phyloP scores from a whole-genome alignment of 2,329 filamentous ascomycete species.

The Endoconidiophora polonica region DNA sequence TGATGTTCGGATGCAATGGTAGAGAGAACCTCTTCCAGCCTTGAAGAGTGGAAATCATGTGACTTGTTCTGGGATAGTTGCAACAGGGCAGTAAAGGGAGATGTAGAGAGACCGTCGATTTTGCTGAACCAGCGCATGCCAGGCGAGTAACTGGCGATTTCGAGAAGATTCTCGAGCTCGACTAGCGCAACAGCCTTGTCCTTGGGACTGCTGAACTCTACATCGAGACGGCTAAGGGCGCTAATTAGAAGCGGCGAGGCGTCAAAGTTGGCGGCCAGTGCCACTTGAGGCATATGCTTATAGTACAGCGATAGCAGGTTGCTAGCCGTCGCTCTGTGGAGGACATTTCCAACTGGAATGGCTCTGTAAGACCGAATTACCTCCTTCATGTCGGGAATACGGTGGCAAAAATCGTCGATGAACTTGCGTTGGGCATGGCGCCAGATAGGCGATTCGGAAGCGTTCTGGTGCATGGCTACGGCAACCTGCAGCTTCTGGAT shows the following conservation, averaged over 20 bases:
- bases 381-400: slow-evolving; percentile 69
- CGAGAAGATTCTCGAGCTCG: slow-evolving; percentile 66
- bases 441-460: slow-evolving; percentile 37
- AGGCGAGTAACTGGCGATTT: slow-evolving; percentile 63
- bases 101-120: slow-evolving; percentile 42
- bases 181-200: slow-evolving; percentile 43
- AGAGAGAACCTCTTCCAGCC: slow-evolving; percentile 8
- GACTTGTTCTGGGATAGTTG: slow-evolving; percentile 23
- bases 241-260: slow-evolving; percentile 61
- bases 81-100: slow-evolving; percentile 57
- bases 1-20: slow-evolving; percentile 10
- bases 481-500: slow-evolving; percentile 60
- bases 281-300: slow-evolving; percentile 60
- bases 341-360: slow-evolving; percentile 47
- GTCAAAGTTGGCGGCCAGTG: slow-evolving; percentile 74
- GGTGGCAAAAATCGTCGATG: slow-evolving; percentile 55
- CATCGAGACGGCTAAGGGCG: slow-evolving; percentile 45
- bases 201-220: slow-evolving; percentile 31
- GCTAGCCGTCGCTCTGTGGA: slow-evolving; percentile 65
- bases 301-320: slow-evolving; percentile 74
- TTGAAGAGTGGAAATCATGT: slow-evolving; percentile 9
- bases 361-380: slow-evolving; percentile 58
- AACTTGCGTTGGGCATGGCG: slow-evolving; percentile 50
- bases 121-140: slow-evolving; percentile 86
- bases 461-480: slow-evolving; percentile 37